These are phyloP conservation scores for Murraya paniculata DNA, from an alignment of 345 rosid genomes.

Conservation along the genomic window DNA sequence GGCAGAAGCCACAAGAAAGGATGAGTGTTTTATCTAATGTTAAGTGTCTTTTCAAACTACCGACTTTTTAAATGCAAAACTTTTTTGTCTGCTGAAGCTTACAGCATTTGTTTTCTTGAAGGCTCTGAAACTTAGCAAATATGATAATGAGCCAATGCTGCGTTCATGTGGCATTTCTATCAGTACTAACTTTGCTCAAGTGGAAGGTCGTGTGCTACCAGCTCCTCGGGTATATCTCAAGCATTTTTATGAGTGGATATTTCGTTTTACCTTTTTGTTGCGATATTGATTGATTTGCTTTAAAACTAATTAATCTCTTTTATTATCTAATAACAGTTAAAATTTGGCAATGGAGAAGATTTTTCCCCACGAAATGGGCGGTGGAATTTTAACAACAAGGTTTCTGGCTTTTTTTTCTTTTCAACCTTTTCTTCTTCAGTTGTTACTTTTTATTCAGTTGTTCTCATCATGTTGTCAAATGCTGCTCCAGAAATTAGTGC, in stretches of 20 bases:
- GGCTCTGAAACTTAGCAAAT: constrained; percentile 70
- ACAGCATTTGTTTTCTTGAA: constrained; percentile 25
- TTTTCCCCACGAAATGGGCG: constrained; percentile 74
- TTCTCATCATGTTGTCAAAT: constrained; percentile 14
- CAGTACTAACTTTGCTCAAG: constrained; percentile 51
- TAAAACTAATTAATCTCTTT: background rate
- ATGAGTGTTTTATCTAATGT: constrained; percentile 70
- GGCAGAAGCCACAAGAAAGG: constrained; percentile 92
- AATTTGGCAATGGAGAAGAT: constrained; percentile 81
- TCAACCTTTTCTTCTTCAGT: background rate
- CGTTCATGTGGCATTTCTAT: constrained; percentile 71
- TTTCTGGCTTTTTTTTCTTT: background rate
- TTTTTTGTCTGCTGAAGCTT: background rate
- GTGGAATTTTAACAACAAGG: constrained; percentile 95
- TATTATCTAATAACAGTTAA: constrained; percentile 47
- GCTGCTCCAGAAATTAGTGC: constrained; percentile 58
- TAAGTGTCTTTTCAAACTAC: constrained; percentile 10
- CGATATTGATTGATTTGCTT: background rate
- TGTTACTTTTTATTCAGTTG: constrained; percentile 1
- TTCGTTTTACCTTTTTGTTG: background rate
- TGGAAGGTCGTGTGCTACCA: constrained; percentile 74
- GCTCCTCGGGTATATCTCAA: constrained; percentile 61
- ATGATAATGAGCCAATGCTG: constrained; percentile 66
- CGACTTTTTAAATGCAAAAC: background rate
- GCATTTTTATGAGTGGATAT: too few species aligned